These are phyloP conservation scores for Tremella mesenterica DNA, from an alignment of 768 basidiomycete genomes.

Conservation along the genomic window DNA sequence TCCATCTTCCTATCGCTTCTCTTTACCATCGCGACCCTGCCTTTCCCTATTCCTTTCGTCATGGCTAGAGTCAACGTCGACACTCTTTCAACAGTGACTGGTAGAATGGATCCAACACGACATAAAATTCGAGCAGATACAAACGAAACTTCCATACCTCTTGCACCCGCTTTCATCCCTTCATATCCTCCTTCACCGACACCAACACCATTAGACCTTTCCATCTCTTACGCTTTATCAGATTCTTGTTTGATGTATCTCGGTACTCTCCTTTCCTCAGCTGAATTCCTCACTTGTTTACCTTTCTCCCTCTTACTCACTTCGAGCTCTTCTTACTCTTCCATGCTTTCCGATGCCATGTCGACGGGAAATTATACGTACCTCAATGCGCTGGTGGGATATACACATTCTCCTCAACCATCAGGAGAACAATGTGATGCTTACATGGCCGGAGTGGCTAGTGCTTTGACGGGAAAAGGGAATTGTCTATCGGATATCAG, in stretches of 20 bases:
- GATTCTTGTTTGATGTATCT: constrained; percentile 26
- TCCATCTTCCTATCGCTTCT: too few relatives aligned
- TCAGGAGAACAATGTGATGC: constrained; percentile 11
- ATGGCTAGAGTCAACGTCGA: too few relatives aligned
- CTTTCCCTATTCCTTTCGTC: too few relatives aligned
- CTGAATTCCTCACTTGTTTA: constrained; percentile 28
- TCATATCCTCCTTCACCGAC: constrained; percentile 13
- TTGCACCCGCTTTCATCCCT: constrained; percentile 16
- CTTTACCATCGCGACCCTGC: too few relatives aligned
- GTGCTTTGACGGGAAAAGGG: constrained; percentile 7
- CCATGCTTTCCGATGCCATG: constrained; percentile 12
- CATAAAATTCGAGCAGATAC: background rate
- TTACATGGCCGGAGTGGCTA: constrained; percentile 12
- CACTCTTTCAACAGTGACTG: too few relatives aligned
- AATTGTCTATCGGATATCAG: constrained; percentile 25
- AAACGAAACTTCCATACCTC: constrained; percentile 7
- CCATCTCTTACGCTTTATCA: constrained; percentile 24
- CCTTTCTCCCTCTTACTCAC: constrained; percentile 36
- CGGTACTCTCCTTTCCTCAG: constrained; percentile 17
- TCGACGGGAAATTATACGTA: constrained; percentile 16
- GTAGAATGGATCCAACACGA: too few relatives aligned
- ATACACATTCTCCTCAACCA: constrained; percentile 16
- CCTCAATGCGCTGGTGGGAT: constrained; percentile 25
- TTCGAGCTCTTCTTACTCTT: constrained; percentile 28
- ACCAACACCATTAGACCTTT: constrained; percentile 31